phyloP scores from a whole-genome alignment of 768 basidiomycete genomes.

The Phlebiopsis flavidoalba region DNA sequence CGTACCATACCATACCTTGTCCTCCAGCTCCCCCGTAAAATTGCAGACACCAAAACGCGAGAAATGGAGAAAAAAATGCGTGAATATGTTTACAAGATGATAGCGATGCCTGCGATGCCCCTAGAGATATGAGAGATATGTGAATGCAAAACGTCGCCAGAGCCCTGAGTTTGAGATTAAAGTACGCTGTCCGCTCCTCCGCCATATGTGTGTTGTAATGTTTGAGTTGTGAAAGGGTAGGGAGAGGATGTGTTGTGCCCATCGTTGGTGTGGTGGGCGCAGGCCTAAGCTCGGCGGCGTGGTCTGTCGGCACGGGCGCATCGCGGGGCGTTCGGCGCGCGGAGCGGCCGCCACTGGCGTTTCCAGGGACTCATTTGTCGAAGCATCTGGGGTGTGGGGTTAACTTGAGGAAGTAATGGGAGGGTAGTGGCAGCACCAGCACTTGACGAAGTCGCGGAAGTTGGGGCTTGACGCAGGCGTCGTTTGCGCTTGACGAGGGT shows the following conservation, averaged over 20 bases:
- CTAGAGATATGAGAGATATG: too few species aligned
- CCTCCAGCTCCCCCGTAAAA: too few species aligned
- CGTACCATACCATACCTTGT: too few species aligned
- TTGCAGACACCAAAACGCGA: too few species aligned
- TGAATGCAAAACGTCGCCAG: too few species aligned
- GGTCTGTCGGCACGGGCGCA: conserved; percentile 9
- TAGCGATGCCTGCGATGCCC: too few species aligned
- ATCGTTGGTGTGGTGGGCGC: conserved; percentile 11
- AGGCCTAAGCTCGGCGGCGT: conserved; percentile 8
- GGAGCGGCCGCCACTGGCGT: conserved; percentile 21
- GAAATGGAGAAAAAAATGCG: too few species aligned
- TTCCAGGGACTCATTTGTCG: conserved; percentile 29
- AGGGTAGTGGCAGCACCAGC: conserved; percentile 5
- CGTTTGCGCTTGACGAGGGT: conserved; percentile 59
- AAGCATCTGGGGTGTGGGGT: conserved; percentile 9
- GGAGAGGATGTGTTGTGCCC: not conserved
- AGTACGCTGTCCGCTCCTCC: too few species aligned
- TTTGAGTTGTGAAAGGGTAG: too few species aligned
- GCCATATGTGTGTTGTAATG: too few species aligned
- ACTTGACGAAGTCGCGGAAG: conserved; percentile 60
- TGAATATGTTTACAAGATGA: too few species aligned
- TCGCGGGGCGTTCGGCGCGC: conserved; percentile 2
- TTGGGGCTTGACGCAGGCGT: conserved; percentile 75
- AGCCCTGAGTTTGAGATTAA: too few species aligned
- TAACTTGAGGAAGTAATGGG: not conserved